Conservation (phyloP, 23 red algal species). For the Cyanidium caldarium region DNA sequence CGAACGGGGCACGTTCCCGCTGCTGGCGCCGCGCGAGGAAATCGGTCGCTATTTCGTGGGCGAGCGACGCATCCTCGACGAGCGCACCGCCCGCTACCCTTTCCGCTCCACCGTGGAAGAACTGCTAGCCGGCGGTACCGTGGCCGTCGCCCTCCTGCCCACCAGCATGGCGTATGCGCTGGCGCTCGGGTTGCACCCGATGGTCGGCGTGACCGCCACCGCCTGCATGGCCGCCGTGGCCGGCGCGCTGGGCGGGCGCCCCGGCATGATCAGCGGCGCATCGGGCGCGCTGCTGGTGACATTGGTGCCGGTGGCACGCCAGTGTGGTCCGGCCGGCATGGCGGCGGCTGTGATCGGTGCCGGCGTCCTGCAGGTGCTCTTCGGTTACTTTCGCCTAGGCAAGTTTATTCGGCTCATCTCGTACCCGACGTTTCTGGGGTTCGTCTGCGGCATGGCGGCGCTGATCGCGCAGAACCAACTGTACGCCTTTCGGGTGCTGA, state of each 20-base stretch:
- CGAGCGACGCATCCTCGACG: not conserved
- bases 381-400: not conserved
- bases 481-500: not conserved
- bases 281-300: conserved; percentile 1
- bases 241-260: conserved; percentile 1
- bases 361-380: conserved; percentile 11
- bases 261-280: conserved; percentile 14
- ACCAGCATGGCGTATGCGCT: not conserved
- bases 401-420: conserved; percentile 18
- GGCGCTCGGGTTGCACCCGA: not conserved
- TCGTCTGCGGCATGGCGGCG: conserved; percentile 6
- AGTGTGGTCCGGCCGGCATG: not conserved
- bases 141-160: not conserved
- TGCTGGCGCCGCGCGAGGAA: not conserved
- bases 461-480: not conserved
- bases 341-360: not conserved
- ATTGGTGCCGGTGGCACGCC: not conserved
- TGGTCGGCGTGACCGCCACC: not conserved
- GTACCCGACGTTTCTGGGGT: conserved; percentile 6
- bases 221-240: not conserved
- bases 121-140: not conserved
- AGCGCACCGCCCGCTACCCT: not conserved
- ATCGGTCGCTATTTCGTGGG: conserved; percentile 1
- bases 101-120: not conserved
- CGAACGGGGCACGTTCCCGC: not conserved